Base-by-base conservation (phyloP, 768 basidiomycete species). In the Lentinula guzmanii region DNA sequence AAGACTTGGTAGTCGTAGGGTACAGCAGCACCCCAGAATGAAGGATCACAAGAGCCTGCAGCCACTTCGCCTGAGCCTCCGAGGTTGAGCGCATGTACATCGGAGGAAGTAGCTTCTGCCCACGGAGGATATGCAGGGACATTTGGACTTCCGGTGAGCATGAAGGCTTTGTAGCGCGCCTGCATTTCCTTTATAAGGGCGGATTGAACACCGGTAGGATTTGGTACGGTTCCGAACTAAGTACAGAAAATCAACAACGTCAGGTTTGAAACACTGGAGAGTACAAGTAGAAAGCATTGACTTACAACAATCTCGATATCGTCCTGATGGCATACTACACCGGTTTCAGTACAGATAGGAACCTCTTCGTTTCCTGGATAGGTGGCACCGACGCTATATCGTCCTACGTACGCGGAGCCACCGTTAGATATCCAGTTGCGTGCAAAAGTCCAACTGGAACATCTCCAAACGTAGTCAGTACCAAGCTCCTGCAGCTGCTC, bases 231-330 rank as follows among this genome's bases (percentile, higher is more conserved):
- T 58, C 87, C 88, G 65, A 80, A 81, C 75, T 79, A 48, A 33
- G 58, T 54, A 62, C 61, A 53, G 15, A 35, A 58, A 60, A 54
- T 58, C 45, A 41, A 56, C 52, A 43, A 46, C 13, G 51, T 45
- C 43, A 45, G 48, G 45, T 34, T 15, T 52, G 34, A 37, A 18
- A 57, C 60, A 48, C 45, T 35, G 34, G 46, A 54, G 5, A 48
- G 58, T 18, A 50, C 52, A 28, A 58, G 43, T 57, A 34, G 28
- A 28, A 60, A 45, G 39, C 28, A 34, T 43, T 7, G n/a, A 80
- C 86, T 62, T 74, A 87, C 87, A 62, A 92, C 81, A 69, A 90
- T 86, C 75, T 86, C 74, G 62, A 93, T 92, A 67, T 93, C 91
- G 69, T 92, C 91, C 70, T 91, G 82, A 70, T 91, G 90, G 72